Evolutionary conservation across 495 filamentous ascomycete genomes (phyloP).

Genomic region (Aspergillus olivimuriae): DNA sequence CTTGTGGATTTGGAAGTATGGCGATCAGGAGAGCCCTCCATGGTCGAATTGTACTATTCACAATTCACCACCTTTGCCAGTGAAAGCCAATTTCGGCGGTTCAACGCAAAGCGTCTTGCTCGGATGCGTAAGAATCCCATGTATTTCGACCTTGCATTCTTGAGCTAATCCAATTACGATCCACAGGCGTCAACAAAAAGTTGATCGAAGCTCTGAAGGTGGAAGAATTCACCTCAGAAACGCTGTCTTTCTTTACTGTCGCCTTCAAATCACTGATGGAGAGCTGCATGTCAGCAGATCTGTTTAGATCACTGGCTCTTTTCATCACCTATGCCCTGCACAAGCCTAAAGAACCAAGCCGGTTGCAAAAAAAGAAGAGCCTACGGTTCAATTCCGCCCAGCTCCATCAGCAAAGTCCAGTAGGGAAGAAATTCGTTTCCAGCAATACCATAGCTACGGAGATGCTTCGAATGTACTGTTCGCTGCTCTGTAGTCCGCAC

Average conservation of each 20-base stretch:
- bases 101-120: conserved; percentile 77
- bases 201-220: conserved; percentile 83
- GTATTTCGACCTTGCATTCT: too few relatives aligned
- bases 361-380: conserved; percentile 48
- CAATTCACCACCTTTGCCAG: conserved; percentile 82
- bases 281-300: conserved; percentile 71
- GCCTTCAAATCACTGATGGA: conserved; percentile 74
- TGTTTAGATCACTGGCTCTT: conserved; percentile 78
- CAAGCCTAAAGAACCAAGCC: conserved; percentile 42
- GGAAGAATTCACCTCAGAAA: conserved; percentile 64
- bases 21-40: conserved; percentile 65
- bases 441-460: conserved; percentile 58
- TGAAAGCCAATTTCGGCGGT: conserved; percentile 82
- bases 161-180: conserved; percentile 16
- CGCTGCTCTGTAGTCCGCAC: conserved; percentile 68
- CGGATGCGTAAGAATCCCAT: conserved; percentile 80
- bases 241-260: conserved; percentile 65
- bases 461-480: conserved; percentile 76
- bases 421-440: conserved; percentile 26
- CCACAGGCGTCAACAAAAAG: conserved; percentile 77
- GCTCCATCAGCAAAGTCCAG: conserved; percentile 19
- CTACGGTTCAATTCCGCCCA: conserved; percentile 29
- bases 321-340: conserved; percentile 93
- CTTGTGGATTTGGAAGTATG: conserved; percentile 90
- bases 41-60: conserved; percentile 83